Conservation (phyloP, 129 eudicot genomes). For the Solidago caesia region DNA sequence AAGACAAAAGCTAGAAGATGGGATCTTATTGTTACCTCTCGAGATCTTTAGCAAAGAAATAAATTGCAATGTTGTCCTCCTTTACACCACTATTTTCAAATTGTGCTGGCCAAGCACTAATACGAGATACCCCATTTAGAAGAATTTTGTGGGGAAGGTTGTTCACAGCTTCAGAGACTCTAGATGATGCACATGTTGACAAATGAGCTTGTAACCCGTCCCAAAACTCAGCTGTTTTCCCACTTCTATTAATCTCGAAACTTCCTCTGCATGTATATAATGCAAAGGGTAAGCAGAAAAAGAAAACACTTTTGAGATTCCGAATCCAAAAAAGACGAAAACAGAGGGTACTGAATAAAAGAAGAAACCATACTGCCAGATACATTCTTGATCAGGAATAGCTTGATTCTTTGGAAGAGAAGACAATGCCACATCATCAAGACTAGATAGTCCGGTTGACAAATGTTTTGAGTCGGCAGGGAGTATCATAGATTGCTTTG, state of each 20-base stretch:
- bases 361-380: conserved; percentile 80
- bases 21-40: conserved; percentile 51
- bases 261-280: conserved; percentile 57
- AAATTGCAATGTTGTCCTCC: conserved; percentile 73
- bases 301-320: background rate
- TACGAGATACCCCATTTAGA: conserved; percentile 71
- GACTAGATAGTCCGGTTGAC: conserved; percentile 30
- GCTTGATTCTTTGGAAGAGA: conserved; percentile 45
- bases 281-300: conserved; percentile 2
- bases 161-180: conserved; percentile 56
- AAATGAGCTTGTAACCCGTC: conserved; percentile 94
- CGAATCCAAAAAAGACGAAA: conserved; percentile 1
- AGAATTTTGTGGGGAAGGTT: conserved; percentile 53
- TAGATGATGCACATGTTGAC: conserved; percentile 74
- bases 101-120: conserved; percentile 81
- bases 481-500: conserved; percentile 32
- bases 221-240: conserved; percentile 47
- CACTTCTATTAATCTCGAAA: conserved; percentile 73
- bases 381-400: conserved; percentile 77
- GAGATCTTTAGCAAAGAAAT: conserved; percentile 84
- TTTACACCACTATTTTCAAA: conserved; percentile 64
- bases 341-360: background rate
- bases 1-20: background rate
- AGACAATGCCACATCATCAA: conserved; percentile 37
- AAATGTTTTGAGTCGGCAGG: conserved; percentile 37